phyloP scores from a whole-genome alignment of 768 basidiomycete genomes.

The Mycena epipterygia region DNA sequence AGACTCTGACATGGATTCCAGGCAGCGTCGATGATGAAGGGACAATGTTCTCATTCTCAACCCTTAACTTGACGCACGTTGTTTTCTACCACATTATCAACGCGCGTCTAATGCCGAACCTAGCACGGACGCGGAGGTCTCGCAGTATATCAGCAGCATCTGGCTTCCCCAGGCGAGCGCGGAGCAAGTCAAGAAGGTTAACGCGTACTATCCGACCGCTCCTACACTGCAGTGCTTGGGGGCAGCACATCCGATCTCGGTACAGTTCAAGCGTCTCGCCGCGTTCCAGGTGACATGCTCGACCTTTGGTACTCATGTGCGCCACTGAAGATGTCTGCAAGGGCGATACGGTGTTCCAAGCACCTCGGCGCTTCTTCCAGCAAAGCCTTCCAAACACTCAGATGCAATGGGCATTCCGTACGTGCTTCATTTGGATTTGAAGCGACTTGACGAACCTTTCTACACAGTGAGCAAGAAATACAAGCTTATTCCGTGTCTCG shows the following conservation, averaged over 20 bases:
- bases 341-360: slow-evolving; percentile 15
- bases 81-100: not conserved
- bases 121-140: slow-evolving; percentile 28
- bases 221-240: slow-evolving; percentile 47
- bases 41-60: slow-evolving; percentile 62
- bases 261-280: slow-evolving; percentile 65
- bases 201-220: slow-evolving; percentile 48
- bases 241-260: slow-evolving; percentile 52
- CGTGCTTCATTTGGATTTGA: not conserved
- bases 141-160: slow-evolving; percentile 34
- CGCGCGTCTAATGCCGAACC: not conserved
- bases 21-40: slow-evolving; percentile 74
- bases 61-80: slow-evolving; percentile 62
- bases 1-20: slow-evolving; percentile 21
- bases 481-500: not conserved
- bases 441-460: not conserved
- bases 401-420: slow-evolving; percentile 1
- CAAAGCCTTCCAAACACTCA: not conserved
- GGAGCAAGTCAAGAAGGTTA: slow-evolving; percentile 39
- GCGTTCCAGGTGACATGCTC: slow-evolving; percentile 55
- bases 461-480: not conserved
- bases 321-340: no score
- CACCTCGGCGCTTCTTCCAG: slow-evolving; percentile 14
- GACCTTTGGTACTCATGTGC: no score
- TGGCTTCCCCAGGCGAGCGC: slow-evolving; percentile 37